Conservation (phyloP, 306 rosid species). For the Pterocarpus santalinus region DNA sequence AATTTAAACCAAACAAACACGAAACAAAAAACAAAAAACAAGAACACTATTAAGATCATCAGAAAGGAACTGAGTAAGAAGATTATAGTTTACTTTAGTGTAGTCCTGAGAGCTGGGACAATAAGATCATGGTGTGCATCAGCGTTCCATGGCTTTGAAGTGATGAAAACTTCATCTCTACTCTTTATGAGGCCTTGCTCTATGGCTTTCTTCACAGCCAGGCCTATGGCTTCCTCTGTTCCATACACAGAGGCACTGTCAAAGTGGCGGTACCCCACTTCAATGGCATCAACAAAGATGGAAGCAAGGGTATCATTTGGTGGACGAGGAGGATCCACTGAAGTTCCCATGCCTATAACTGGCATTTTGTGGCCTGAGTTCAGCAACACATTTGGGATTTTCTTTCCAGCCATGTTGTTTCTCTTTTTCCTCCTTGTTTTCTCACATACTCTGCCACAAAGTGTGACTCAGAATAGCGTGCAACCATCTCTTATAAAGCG, state of each 20-base stretch:
- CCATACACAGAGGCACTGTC: constrained; percentile 59
- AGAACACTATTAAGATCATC: not conserved
- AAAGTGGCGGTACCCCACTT: constrained; percentile 54
- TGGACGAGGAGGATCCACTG: constrained; percentile 49
- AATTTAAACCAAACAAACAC: not conserved
- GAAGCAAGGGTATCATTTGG: constrained; percentile 53
- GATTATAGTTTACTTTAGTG: constrained; percentile 51
- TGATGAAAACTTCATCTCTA: constrained; percentile 66
- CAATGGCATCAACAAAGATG: constrained; percentile 55
- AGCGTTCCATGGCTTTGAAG: constrained; percentile 65
- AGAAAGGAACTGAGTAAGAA: not conserved
- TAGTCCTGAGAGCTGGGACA: constrained; percentile 59
- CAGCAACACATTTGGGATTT: constrained; percentile 47
- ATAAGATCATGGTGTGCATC: constrained; percentile 63
- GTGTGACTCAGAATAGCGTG: not conserved
- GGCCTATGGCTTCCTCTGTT: constrained; percentile 58
- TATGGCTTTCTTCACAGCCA: constrained; percentile 51
- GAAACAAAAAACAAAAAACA: not conserved
- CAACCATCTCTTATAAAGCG: not conserved
- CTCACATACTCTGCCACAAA: not conserved
- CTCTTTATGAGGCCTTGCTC: constrained; percentile 56
- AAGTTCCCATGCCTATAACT: constrained; percentile 58
- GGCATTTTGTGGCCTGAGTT: constrained; percentile 61
- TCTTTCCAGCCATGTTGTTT: constrained; percentile 43
- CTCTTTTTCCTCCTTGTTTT: not conserved